Percentiles rank a stretch among this genome's conserved stretches.
These are phyloP conservation scores for Ziziphus jujuba DNA, from an alignment of 306 rosid species.

Conservation along the genomic window DNA sequence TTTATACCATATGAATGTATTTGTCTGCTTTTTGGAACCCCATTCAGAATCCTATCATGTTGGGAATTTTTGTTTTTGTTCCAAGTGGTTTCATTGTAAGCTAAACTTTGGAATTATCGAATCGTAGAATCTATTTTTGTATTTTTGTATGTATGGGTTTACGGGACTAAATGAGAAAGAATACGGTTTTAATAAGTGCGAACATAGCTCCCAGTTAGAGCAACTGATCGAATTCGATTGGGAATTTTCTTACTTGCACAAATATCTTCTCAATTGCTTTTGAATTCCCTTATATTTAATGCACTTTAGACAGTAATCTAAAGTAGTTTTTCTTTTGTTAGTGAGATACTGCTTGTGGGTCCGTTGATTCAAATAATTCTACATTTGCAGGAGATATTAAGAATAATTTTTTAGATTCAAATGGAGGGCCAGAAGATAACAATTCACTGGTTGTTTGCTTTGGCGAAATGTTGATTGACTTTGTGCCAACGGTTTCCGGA, in stretches of 20 bases:
- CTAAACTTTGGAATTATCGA: slow-evolving; percentile 21
- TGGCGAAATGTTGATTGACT: slow-evolving; percentile 84
- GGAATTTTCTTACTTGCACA: not conserved
- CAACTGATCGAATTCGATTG: slow-evolving; percentile 5
- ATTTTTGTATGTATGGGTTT: not conserved
- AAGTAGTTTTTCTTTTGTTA: not conserved
- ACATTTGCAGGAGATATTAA: slow-evolving; percentile 38
- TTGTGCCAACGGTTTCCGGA: slow-evolving; percentile 83
- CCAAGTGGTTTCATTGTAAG: slow-evolving; percentile 12
- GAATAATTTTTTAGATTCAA: slow-evolving; percentile 13
- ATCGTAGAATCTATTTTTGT: slow-evolving; percentile 9
- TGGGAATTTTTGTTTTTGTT: not conserved
- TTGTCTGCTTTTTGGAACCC: slow-evolving; percentile 6
- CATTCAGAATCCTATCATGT: slow-evolving; percentile 12
- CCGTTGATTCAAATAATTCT: not conserved
- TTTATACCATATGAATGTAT: slow-evolving; percentile 11
- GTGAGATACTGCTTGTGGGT: not conserved
- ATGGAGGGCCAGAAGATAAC: slow-evolving; percentile 28
- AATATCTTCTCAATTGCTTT: slow-evolving; percentile 2
- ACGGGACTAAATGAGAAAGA: not conserved
- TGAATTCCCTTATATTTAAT: not conserved
- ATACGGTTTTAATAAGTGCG: slow-evolving; percentile 1
- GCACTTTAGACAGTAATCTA: not conserved
- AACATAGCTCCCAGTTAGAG: slow-evolving; percentile 7
- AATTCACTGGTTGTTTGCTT: slow-evolving; percentile 69